Conservation (phyloP, 805 yeast species). For the Ogataea trehalophila region DNA sequence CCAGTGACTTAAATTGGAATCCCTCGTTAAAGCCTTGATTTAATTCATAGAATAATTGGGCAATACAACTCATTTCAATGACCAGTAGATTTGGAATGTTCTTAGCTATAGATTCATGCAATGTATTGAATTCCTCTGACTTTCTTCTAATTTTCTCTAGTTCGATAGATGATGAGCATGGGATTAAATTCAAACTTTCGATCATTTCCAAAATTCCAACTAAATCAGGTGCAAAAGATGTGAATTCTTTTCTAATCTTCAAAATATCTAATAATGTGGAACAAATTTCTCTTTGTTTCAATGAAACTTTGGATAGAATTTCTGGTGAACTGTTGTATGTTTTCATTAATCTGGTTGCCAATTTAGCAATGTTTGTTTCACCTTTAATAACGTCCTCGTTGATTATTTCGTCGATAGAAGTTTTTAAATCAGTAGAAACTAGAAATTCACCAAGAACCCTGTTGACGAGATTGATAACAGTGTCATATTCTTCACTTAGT, state of each 20-base stretch:
- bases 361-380: slow-evolving; percentile 43
- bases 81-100: slow-evolving; percentile 77
- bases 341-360: slow-evolving; percentile 41
- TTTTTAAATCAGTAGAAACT: slow-evolving; percentile 50
- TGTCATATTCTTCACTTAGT: slow-evolving; percentile 80
- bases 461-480: slow-evolving; percentile 71
- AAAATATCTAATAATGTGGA: slow-evolving; percentile 60
- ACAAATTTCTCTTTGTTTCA: slow-evolving; percentile 60
- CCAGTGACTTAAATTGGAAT: slow-evolving; percentile 2
- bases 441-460: slow-evolving; percentile 73
- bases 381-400: slow-evolving; percentile 26
- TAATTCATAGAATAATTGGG: slow-evolving; percentile 47
- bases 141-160: slow-evolving; percentile 61
- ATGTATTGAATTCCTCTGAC: slow-evolving; percentile 52
- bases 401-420: slow-evolving; percentile 18
- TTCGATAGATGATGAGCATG: slow-evolving; percentile 46
- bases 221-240: slow-evolving; percentile 57
- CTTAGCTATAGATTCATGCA: slow-evolving; percentile 69
- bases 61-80: slow-evolving; percentile 74
- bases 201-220: slow-evolving; percentile 39
- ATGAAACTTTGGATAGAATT: slow-evolving; percentile 51
- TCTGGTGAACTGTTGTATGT: slow-evolving; percentile 51
- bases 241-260: slow-evolving; percentile 50
- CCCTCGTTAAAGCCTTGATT: slow-evolving; percentile 31
- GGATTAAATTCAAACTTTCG: slow-evolving; percentile 60